Base-by-base conservation (phyloP, 345 rosid genomes). In the Dipteronia dyeriana region DNA sequence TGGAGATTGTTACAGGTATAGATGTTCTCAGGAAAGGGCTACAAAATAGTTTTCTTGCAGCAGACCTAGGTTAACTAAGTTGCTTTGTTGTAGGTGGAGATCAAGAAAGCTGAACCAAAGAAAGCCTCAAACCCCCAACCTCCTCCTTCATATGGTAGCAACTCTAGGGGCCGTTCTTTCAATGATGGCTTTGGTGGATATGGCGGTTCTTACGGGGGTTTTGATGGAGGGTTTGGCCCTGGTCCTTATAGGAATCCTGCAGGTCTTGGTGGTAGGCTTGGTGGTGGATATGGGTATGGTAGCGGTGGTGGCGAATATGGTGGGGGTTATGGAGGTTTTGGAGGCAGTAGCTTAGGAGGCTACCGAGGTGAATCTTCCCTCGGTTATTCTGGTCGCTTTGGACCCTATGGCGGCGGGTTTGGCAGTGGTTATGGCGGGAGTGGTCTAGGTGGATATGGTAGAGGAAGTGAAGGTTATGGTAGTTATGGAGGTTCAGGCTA, bases 61-160 rank as follows among this genome's bases (percentile, higher is more conserved):
- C 90, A 77, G 80, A 84, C 82, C 74, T 95, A 91, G 97, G 97
- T 93, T 95, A 87, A 95, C 88, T 88, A 86, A 93, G 89, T 88
- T 95, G 84, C 94, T 95, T 89, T 91, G 88, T 93, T 95, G 97
- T 95, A 95, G 98, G 99, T 94, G 94, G 98, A 96, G 91, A 90
- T 96, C 97, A 94, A 94, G 95, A 96, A 96, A 90, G 99, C 99
- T 66, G 99, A 96, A 94, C 99, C 99, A 90, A 92, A 92, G 97
- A 94, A 96, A 94, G 75, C 90, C 79, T 90, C 92, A 68, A 92
- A 91, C 93, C 97, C 95, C 80, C 92, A 97, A 83, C 91, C 94
- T 81, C 88, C 89, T 87, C 82, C 93, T 82, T 66, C 88, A 62
- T 91, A 86, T 71, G 91, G 97, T 91, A 88, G 91, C 86, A 81